Conservation (phyloP, 148 eudicot species). For the Beta vulgaris region DNA sequence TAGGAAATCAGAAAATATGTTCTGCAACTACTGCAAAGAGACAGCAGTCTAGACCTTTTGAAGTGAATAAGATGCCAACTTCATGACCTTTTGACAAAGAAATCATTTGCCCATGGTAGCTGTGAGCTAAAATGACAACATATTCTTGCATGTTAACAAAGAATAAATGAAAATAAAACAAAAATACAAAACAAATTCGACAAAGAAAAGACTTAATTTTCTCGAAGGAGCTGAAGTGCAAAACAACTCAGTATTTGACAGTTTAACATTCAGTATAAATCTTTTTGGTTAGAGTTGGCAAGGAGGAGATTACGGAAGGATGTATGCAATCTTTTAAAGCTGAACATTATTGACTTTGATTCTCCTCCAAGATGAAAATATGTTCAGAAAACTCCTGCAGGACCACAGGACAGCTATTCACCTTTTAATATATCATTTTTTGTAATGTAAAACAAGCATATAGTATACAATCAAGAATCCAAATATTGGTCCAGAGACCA, state of each 20-base stretch:
- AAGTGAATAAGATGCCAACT: constrained; percentile 33
- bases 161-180: neutral
- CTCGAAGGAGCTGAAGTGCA: neutral
- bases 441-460: neutral
- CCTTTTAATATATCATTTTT: neutral
- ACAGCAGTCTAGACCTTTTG: constrained; percentile 26
- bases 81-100: constrained; percentile 27
- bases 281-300: neutral
- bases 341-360: neutral
- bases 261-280: neutral
- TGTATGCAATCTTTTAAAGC: no score
- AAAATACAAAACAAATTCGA: neutral
- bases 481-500: neutral
- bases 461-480: neutral
- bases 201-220: neutral
- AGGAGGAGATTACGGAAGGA: neutral
- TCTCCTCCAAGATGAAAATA: neutral
- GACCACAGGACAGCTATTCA: neutral
- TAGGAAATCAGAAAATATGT: neutral
- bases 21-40: constrained; percentile 17
- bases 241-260: neutral
- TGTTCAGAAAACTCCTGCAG: neutral
- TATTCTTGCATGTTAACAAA: constrained; percentile 25
- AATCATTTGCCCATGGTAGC: constrained; percentile 23
- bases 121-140: constrained; percentile 28